These are phyloP conservation scores for Leishmania guyanensis DNA, from an alignment of 208 protist genomes.

Conservation along the genomic window DNA sequence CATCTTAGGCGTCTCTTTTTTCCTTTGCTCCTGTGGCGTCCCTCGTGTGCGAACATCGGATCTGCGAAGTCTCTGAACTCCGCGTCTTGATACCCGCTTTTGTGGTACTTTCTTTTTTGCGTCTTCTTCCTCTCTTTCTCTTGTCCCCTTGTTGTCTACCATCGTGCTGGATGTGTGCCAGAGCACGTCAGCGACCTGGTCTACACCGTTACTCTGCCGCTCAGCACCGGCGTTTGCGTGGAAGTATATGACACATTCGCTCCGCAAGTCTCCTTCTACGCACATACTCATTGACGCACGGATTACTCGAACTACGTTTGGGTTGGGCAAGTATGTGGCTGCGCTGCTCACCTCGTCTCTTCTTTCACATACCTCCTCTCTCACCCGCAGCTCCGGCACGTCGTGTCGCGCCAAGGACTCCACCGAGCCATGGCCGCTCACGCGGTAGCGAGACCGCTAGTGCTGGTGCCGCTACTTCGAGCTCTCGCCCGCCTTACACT, in stretches of 20 bases:
- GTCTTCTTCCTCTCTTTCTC: neutral
- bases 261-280: neutral
- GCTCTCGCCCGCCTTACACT: neutral
- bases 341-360: constrained; percentile 1
- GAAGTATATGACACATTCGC: too few relatives aligned
- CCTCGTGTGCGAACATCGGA: neutral
- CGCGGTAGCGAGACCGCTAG: neutral
- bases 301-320: neutral
- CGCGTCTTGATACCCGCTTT: neutral
- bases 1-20: neutral
- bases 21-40: neutral
- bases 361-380: constrained; percentile 25
- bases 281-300: neutral
- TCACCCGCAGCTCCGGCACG: constrained; percentile 2
- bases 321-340: neutral
- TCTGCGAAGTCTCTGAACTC: neutral
- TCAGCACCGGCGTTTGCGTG: neutral
- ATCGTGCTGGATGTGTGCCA: neutral
- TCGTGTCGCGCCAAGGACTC: constrained; percentile 3
- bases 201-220: too few relatives aligned
- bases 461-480: neutral
- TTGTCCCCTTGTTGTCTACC: neutral
- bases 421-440: neutral
- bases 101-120: neutral
- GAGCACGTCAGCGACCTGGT: neutral